phyloP scores from a whole-genome alignment of 768 basidiomycete species.

The Termitomyces sp. region DNA sequence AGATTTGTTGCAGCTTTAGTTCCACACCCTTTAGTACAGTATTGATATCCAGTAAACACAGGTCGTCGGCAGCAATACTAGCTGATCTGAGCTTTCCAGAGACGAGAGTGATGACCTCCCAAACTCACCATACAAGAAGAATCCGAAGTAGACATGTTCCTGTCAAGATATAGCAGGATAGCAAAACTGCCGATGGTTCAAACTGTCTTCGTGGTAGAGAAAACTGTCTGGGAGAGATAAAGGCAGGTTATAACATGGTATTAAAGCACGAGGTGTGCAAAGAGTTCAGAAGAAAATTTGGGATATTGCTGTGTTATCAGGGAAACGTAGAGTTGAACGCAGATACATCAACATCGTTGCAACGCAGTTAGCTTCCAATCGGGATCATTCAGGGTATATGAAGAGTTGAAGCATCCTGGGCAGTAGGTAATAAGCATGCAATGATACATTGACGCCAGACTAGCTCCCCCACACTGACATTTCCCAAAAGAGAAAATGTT shows the following conservation, averaged over 20 bases:
- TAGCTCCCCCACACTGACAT: too few species aligned
- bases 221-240: neutral
- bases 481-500: too few species aligned
- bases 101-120: neutral
- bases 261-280: neutral
- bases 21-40: neutral
- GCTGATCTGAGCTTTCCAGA: neutral
- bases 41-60: neutral
- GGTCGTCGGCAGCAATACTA: neutral
- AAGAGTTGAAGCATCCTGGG: too few species aligned
- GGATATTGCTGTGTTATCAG: neutral
- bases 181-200: neutral
- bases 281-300: too few species aligned
- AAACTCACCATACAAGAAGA: neutral
- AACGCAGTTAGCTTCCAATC: too few species aligned
- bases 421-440: too few species aligned
- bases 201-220: neutral
- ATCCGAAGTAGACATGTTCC: neutral
- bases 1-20: neutral
- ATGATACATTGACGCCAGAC: too few species aligned
- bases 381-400: too few species aligned
- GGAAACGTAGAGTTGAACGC: too few species aligned
- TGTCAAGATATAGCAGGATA: too few species aligned
- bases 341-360: too few species aligned
- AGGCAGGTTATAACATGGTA: too few species aligned